Evolutionary conservation across 805 yeast genomes (phyloP), one percentile per base, ranked within the genome.

Genomic region (Metschnikowia anglica): DNA sequence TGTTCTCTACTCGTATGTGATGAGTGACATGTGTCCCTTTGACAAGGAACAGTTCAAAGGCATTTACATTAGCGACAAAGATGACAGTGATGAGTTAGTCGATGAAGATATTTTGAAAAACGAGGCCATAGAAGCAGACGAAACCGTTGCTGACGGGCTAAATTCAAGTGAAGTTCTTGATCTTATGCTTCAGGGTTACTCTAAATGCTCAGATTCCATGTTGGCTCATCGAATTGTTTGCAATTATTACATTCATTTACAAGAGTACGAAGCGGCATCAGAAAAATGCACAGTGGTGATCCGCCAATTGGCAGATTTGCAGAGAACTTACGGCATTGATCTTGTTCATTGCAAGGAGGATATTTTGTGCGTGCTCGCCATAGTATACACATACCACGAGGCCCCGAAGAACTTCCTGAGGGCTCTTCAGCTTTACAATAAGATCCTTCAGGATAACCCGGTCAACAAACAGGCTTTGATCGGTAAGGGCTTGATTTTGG

Each of bases 351-450:
- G 89, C 1, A 78, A 73, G 50, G 73, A 72, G 39, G 85, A 81
- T 39, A 64, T 87, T 17, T 69, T 84, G 7, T 73, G 88, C 27
- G 71, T 78, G 18, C 69, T 87, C 41, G 98, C 93, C 0, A 76
- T 81, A 0, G 74, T 85, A 1, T 87, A 89, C 57, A 86, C 95
- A 0, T 84, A 87, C 57, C 77, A 82, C 56, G 96, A 91, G 60
- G 85, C 97, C 0, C 99, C 98, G 9, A 88, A 88, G 61, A 86
- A 91, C 62, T 88, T 79, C 56, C 71, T 77, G 2, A 72, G 82
- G 19, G 98, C 99, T 0, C 58, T 84, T 21, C 79, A 78, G 37
- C 61, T 89, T 12, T 93, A 84, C 61, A 84, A 85, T 27, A 66
- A 70, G 18, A 79, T 89, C 3, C 67, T 88, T 19, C 49, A 47